Percentiles rank a stretch among this genome's conserved stretches.
These are phyloP conservation scores for Ogataea degrootiae DNA, from an alignment of 805 yeast genomes.

Conservation along the genomic window DNA sequence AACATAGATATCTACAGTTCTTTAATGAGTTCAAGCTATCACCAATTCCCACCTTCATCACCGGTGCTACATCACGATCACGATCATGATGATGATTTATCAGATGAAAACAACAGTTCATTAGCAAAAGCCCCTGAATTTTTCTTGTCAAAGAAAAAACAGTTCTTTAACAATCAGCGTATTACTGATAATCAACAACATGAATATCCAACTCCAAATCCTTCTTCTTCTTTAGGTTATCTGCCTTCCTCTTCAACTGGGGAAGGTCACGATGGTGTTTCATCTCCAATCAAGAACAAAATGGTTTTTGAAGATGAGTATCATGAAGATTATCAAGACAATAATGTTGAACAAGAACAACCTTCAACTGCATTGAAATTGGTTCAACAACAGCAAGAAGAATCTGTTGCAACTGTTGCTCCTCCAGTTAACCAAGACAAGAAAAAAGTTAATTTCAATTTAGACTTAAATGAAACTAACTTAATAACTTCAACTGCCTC, in stretches of 20 bases:
- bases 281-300: not conserved
- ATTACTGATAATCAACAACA: conserved; percentile 1
- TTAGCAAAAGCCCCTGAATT: not conserved
- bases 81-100: conserved; percentile 6
- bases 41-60: conserved; percentile 33
- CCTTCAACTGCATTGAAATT: too few species aligned
- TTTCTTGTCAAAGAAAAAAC: not conserved
- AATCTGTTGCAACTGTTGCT: not conserved
- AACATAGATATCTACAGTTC: not conserved
- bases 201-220: conserved; percentile 68
- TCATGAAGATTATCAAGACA: not conserved
- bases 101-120: not conserved
- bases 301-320: not conserved
- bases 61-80: conserved; percentile 20
- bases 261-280: not conserved
- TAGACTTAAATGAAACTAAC: conserved; percentile 4
- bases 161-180: not conserved
- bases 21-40: conserved; percentile 4
- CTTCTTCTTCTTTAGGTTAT: conserved; percentile 51
- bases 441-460: conserved; percentile 10
- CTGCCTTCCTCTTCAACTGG: conserved; percentile 15
- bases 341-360: too few species aligned
- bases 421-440: not conserved
- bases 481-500: too few species aligned
- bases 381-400: not conserved